These are phyloP conservation scores for Alloascoidea hylecoeti DNA, from an alignment of 805 yeast species.

Conservation along the genomic window DNA sequence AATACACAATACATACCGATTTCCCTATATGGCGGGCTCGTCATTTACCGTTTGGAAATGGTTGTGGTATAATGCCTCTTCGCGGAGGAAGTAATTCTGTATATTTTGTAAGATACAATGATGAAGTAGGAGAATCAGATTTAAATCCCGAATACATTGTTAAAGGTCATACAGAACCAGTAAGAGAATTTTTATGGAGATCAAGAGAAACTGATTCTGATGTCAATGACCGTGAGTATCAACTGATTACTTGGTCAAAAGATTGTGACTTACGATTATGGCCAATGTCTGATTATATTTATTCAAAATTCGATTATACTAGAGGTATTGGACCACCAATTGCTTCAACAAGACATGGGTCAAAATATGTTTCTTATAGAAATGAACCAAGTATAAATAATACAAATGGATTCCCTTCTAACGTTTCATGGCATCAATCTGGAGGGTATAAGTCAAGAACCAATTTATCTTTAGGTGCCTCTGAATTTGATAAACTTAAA, in stretches of 20 bases:
- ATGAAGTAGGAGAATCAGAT: constrained; percentile 17
- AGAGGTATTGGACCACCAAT: constrained; percentile 22
- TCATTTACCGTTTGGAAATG: constrained; percentile 76
- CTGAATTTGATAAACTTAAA: constrained; percentile 9
- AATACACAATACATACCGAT: constrained; percentile 47
- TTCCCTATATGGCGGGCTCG: constrained; percentile 88
- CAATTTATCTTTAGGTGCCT: constrained; percentile 3
- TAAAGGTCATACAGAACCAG: constrained; percentile 73
- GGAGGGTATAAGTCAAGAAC: constrained; percentile 2
- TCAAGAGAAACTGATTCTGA: constrained; percentile 32
- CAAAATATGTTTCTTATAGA: constrained; percentile 32
- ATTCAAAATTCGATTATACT: constrained; percentile 29
- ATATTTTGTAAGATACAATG: constrained; percentile 26
- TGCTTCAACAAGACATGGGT: constrained; percentile 23
- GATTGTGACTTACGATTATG: constrained; percentile 78
- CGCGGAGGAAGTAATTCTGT: constrained; percentile 69
- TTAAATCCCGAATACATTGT: constrained; percentile 45
- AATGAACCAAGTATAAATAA: constrained; percentile 28
- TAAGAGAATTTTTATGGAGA: constrained; percentile 85
- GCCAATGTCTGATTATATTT: constrained; percentile 42
- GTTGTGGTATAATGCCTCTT: constrained; percentile 83
- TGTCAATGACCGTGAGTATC: constrained; percentile 68
- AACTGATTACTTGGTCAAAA: constrained; percentile 87
- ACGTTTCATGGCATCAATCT: background rate
- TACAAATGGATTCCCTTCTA: constrained; percentile 2